Evolutionary conservation across 208 protist genomes (phyloP), one percentile per base, ranked within the genome.

Genomic region (Leptomonas seymouri): DNA sequence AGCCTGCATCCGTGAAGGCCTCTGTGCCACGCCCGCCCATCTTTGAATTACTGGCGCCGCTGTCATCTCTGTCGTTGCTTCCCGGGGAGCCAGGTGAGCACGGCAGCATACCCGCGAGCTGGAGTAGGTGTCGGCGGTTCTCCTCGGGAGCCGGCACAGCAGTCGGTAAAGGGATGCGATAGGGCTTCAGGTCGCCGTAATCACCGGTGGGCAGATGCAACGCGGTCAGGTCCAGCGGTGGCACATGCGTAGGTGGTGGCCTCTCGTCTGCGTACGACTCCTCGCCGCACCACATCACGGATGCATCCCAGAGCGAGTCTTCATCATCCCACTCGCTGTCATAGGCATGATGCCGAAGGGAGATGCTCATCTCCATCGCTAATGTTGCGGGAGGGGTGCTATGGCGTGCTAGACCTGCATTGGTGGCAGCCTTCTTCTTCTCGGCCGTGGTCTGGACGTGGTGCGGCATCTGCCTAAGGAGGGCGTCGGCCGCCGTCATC

Each of bases 81-180:
- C 44, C 61, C 5, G 30, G 46, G 2, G 42, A 53, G 14, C 9
- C 28, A 41, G 58, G 16, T 18, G 58, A 64, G 28, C 7, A 30
- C 6, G 58, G 27, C 2, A 36, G 25, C 14, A 64, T 8, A 9
- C 58, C 58, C 5, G 58, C 58, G 11, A 64, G 58, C 44, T 64
- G 48, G 41, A 51, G 42, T 21, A 67, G 14, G 23, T 41, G 42
- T 18, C 30, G 53, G 2, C 23, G 44, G 9, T 56, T 50, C 45
- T 68, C 60, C 0, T 67, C 70, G 11, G 70, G 70, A 12, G 25
- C 53, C 8, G 59, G 61, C 45, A 75, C 70, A 0, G 70, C 70
- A 0, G 70, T 67, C 1, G 70, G 70, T 1, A 75, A 8, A 15
- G 70, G 70, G 20, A 75, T 75, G 28, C 70, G 70, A 44, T 75